Evolutionary conservation across 495 filamentous ascomycete genomes (phyloP).

Genomic region (Rhypophila decipiens): DNA sequence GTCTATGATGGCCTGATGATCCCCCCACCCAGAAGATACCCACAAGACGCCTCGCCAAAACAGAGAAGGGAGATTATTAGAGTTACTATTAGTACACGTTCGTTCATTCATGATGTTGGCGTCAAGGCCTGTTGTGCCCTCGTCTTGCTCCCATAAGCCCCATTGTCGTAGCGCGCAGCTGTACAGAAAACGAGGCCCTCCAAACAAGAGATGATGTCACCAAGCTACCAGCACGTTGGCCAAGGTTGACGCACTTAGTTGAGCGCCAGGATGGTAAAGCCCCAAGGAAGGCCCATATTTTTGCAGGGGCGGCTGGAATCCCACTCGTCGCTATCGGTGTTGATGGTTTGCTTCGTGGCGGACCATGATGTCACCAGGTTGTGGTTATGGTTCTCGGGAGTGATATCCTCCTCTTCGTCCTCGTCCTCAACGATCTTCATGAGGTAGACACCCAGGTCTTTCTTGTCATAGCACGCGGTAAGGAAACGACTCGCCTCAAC

Average conservation of each 20-base stretch:
- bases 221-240: too few species aligned
- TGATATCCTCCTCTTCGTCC: slow-evolving; percentile 4
- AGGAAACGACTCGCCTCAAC: slow-evolving; percentile 14
- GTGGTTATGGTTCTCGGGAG: too few species aligned
- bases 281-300: slow-evolving; percentile 29
- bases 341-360: too few species aligned
- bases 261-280: slow-evolving; percentile 31
- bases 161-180: too few species aligned
- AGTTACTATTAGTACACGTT: slow-evolving; percentile 11
- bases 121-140: too few species aligned
- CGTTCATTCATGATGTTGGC: too few species aligned
- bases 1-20: background rate
- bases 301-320: slow-evolving; percentile 18
- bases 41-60: slow-evolving; percentile 17
- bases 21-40: slow-evolving; percentile 1
- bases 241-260: slow-evolving; percentile 20
- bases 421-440: slow-evolving; percentile 11
- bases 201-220: too few species aligned
- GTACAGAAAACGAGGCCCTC: too few species aligned
- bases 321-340: slow-evolving; percentile 19
- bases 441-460: slow-evolving; percentile 16
- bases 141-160: background rate
- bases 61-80: slow-evolving; percentile 12
- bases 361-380: too few species aligned
- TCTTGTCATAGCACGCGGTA: slow-evolving; percentile 18